Base-by-base conservation (phyloP, 208 protist genomes). In the Porcisia deanei region DNA sequence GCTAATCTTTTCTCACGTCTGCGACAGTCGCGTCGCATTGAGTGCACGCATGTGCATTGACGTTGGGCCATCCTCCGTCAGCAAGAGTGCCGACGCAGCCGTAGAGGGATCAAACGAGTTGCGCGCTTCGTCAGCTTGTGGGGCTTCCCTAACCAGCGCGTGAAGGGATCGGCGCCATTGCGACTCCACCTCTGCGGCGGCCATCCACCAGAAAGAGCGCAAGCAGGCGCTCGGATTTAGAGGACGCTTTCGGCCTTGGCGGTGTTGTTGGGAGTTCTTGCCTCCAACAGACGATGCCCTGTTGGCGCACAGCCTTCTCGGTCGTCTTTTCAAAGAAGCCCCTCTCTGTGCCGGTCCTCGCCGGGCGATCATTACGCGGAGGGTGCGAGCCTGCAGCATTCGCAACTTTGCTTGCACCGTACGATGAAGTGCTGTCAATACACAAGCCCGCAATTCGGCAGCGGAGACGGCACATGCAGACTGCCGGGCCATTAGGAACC, bases 401-500 rank as follows among this genome's bases (percentile, higher is more conserved):
- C 84, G 72, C 65, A 91, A 73, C 67, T 85, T 75, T 1, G 76
- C 69, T 61, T 91, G 77, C 64, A 91, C 18, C 3, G 85, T 87
- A 14, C 80, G 76, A 68, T 91, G 82, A 25, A 92, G 54, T 41
- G 88, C 86, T 49, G 81, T 49, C 54, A 83, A 63, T 71, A 88
- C 47, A 76, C 88, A 94, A 37, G 88, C 77, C 20, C 75, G 78
- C 34, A 91, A 77, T 47, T 91, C 86, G 1, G 75, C 68, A 25
- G 37, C 61, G 10, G 71, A 71, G 10, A 94, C 64, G 60, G 80
- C 83, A 69, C 87, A 91, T 53, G 80, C 83, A 18, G 89, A 94
- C 65, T 83, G 70, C 34, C 77, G 52, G 0, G 76, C 45, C 20
- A 37, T 20, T 8, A 94, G 73, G 20, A 77, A 61, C 53, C 8